A percentile compares a stretch with the other conserved stretches of the same genome.
These are phyloP conservation scores for Thuja plicata DNA, from an alignment of 83 land plant genomes.

Conservation along the genomic window DNA sequence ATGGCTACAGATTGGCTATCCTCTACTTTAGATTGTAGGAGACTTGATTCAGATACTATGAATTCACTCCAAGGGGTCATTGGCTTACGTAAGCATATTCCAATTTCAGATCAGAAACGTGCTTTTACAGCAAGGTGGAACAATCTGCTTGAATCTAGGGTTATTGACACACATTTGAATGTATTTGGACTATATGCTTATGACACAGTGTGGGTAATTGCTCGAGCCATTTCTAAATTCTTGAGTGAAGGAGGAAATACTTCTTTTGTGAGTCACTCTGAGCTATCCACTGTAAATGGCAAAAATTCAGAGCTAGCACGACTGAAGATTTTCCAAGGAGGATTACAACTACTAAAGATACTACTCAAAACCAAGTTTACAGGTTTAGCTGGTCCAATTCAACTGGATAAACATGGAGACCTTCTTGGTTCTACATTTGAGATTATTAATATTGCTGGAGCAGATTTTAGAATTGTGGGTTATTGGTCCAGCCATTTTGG, in stretches of 20 bases:
- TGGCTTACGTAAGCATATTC: slow-evolving; percentile 59
- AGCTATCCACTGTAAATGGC: slow-evolving; percentile 29
- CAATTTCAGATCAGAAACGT: slow-evolving; percentile 43
- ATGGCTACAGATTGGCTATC: slow-evolving; percentile 61
- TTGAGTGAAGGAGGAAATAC: slow-evolving; percentile 46
- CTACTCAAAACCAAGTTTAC: slow-evolving; percentile 39
- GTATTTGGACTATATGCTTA: slow-evolving; percentile 73
- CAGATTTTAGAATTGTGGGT: slow-evolving; percentile 51
- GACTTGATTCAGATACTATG: slow-evolving; percentile 21
- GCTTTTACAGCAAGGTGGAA: slow-evolving; percentile 50
- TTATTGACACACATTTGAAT: slow-evolving; percentile 36
- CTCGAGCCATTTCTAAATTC: slow-evolving; percentile 44
- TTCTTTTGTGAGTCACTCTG: slow-evolving; percentile 52
- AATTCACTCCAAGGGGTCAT: slow-evolving; percentile 64
- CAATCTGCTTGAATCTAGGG: not conserved
- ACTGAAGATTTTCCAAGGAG: slow-evolving; percentile 54
- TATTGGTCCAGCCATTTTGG: slow-evolving; percentile 45
- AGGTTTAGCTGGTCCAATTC: slow-evolving; percentile 64
- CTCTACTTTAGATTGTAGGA: slow-evolving; percentile 29
- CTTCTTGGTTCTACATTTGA: slow-evolving; percentile 56
- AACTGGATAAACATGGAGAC: slow-evolving; percentile 42
- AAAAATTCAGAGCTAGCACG: slow-evolving; percentile 45
- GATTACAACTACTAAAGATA: slow-evolving; percentile 35
- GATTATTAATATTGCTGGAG: slow-evolving; percentile 62
- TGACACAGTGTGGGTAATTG: slow-evolving; percentile 80